A percentile compares a stretch with the other conserved stretches of the same genome.
Evolutionary conservation across 495 filamentous ascomycete genomes (phyloP).

Genomic region (Xylaria intraflava): DNA sequence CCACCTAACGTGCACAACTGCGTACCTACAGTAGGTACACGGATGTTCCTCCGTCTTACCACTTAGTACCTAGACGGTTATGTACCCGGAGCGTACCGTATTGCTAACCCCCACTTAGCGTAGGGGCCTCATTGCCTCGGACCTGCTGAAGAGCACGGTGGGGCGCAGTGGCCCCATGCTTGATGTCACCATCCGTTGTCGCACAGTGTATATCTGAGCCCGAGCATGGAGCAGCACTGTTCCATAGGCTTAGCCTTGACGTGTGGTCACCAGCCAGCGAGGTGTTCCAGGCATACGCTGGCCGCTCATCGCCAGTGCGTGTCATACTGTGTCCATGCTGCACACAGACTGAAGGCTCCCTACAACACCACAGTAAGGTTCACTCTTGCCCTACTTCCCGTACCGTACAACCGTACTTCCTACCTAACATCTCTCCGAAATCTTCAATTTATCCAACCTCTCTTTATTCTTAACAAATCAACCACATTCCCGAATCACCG

Average conservation of each 20-base stretch:
- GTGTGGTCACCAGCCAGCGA: too few relatives aligned
- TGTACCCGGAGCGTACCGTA: too few relatives aligned
- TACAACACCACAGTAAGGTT: too few relatives aligned
- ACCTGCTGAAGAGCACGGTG: background rate
- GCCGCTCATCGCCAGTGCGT: background rate
- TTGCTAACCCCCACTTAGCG: too few relatives aligned
- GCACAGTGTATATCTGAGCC: background rate
- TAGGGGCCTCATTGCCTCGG: too few relatives aligned
- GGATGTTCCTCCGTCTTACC: too few relatives aligned
- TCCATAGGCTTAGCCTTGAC: too few relatives aligned
- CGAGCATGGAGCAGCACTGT: too few relatives aligned
- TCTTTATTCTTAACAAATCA: background rate
- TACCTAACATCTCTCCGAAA: background rate
- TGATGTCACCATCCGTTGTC: conserved; percentile 10
- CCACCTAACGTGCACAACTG: too few relatives aligned
- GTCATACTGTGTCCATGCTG: background rate
- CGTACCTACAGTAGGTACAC: too few relatives aligned
- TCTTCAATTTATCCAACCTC: background rate
- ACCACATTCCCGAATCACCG: background rate
- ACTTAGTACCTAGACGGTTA: too few relatives aligned
- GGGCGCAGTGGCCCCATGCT: background rate
- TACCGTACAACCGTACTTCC: background rate
- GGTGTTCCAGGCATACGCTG: too few relatives aligned
- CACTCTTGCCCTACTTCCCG: background rate
- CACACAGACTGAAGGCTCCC: background rate